These are phyloP conservation scores for Fonsecaea nubica DNA, from an alignment of 2,329 filamentous ascomycete species.

Conservation along the genomic window DNA sequence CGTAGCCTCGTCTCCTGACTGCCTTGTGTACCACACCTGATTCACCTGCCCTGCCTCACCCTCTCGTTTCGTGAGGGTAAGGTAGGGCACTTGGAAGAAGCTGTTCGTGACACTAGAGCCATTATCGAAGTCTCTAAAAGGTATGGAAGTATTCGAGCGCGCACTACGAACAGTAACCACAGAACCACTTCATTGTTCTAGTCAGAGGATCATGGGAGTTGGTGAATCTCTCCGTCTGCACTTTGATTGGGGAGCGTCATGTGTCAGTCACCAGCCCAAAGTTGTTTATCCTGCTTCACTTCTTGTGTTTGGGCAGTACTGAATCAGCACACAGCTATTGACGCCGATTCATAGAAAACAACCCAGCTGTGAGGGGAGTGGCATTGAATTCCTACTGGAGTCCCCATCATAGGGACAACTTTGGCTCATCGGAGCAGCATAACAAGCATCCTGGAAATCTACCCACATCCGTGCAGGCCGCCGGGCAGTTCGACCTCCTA, in stretches of 20 bases:
- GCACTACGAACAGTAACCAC: not conserved
- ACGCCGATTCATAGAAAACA: not conserved
- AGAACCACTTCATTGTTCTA: not conserved
- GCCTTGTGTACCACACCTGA: too few species aligned
- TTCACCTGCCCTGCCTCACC: too few species aligned
- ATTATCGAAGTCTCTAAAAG: not conserved
- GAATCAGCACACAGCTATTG: not conserved
- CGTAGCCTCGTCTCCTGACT: not conserved
- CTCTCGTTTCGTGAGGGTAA: too few species aligned
- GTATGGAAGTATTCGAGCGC: not conserved
- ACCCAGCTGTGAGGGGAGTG: not conserved
- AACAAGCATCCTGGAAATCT: not conserved
- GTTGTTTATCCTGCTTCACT: not conserved
- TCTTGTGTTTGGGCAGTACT: not conserved
- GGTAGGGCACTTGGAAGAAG: too few species aligned
- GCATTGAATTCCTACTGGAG: not conserved
- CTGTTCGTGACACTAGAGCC: too few species aligned
- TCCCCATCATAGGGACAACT: not conserved
- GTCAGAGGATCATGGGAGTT: not conserved
- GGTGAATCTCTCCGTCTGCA: not conserved
- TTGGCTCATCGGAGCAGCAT: not conserved
- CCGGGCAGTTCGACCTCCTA: not conserved
- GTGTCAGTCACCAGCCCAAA: not conserved
- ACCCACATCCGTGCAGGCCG: not conserved
- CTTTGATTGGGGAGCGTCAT: not conserved